Base-by-base conservation (phyloP, 352 stramenopile genomes). In the Pythium monospermum region DNA sequence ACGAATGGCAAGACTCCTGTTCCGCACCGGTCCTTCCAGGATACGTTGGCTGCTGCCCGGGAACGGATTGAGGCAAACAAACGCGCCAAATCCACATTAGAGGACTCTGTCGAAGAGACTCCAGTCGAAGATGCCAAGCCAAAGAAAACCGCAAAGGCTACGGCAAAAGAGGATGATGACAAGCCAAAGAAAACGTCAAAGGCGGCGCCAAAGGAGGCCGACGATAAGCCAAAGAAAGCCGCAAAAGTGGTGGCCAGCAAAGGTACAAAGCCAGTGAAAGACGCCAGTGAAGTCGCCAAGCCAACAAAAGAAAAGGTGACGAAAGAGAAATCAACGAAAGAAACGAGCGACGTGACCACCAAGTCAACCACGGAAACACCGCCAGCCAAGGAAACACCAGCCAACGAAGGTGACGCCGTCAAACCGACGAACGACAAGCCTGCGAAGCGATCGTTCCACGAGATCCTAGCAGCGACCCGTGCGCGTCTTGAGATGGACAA, bases 41-140 rank as follows among this genome's bases (percentile, higher is more conserved):
- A 74, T 21, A 81, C 66, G 8, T 37, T 85, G n/a, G 62, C 53
- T 25, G 56, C 53, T 1, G 80, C 58, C 16, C 60, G 52, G 48
- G 68, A 73, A 40, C 58, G 53, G 32, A 64, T 85, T 35, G 68
- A 64, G 23, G 51, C 64, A 1, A 60, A 71, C 28, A 71, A 75
- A 30, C 56, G 36, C 21, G 44, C 31, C 3, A 59, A 59, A 41
- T 28, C 35, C 6, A 25, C 28, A 6, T 28, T 33, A 16, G 31
- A n/a, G n/a, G n/a, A n/a, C n/a, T n/a, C n/a, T n/a, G n/a, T n/a
- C 18, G 40, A 26, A 32, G 10, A 18, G 8, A 22, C 4, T 8
- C n/a, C 15, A 43, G 37, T 13, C 37, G n/a, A n/a, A n/a, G n/a
- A n/a, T n/a, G n/a, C 13, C 6, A 61, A 61, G 51, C 25, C 50